Evolutionary conservation across 1,284 basidiomycete genomes (phyloP).

Genomic region (Golubevia pallescens): DNA sequence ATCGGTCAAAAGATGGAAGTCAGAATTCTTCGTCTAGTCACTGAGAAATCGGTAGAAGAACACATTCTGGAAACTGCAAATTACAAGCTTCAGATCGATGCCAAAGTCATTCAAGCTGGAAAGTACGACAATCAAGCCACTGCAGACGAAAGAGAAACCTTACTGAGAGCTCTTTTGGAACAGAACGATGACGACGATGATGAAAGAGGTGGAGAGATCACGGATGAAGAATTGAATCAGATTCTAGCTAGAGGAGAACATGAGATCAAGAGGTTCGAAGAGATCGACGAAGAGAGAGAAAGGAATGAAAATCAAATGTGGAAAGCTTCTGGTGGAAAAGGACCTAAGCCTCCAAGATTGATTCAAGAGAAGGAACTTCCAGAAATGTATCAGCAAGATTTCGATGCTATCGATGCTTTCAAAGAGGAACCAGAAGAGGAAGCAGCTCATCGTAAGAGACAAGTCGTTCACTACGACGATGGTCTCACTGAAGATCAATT

Average conservation of each 20-base stretch:
- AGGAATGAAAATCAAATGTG: constrained; percentile 49
- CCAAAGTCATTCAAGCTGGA: constrained; percentile 64
- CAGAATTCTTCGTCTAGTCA: constrained; percentile 62
- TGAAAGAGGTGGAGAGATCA: constrained; percentile 56
- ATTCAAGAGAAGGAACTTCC: constrained; percentile 60
- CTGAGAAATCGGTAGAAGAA: constrained; percentile 63
- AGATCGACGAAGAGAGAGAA: constrained; percentile 54
- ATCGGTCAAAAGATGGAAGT: constrained; percentile 65
- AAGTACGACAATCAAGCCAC: constrained; percentile 64
- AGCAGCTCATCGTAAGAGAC: constrained; percentile 83
- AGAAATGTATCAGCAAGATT: constrained; percentile 57
- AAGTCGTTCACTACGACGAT: constrained; percentile 89
- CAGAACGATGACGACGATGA: constrained; percentile 60
- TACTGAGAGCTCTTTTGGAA: constrained; percentile 62
- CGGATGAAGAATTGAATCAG: constrained; percentile 63
- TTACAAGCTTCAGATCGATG: constrained; percentile 63
- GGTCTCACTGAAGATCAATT: constrained; percentile 91
- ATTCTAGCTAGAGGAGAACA: constrained; percentile 51
- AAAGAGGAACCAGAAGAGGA: constrained; percentile 70
- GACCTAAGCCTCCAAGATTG: constrained; percentile 55
- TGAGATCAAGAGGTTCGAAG: constrained; percentile 51
- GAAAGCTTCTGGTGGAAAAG: constrained; percentile 52
- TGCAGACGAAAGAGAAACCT: constrained; percentile 59
- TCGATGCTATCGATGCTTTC: constrained; percentile 65
- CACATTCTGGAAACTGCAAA: constrained; percentile 57